phyloP scores from a whole-genome alignment of 164 flowering plant species.

The Nymphaea thermarum region DNA sequence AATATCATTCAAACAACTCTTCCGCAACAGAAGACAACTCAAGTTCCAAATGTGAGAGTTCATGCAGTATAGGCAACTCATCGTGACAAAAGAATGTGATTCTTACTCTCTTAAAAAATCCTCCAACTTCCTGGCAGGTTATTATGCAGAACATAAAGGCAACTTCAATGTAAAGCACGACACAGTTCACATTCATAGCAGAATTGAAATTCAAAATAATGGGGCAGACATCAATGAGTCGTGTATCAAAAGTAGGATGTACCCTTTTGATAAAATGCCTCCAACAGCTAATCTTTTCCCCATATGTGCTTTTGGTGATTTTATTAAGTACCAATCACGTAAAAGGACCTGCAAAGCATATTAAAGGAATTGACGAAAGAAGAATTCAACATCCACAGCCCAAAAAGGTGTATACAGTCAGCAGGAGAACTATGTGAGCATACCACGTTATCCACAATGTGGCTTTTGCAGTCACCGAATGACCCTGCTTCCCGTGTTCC shows the following conservation, averaged over 20 bases:
- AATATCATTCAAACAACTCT: too few species aligned
- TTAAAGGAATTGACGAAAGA: background rate
- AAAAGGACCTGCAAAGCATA: background rate
- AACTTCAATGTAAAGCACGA: background rate
- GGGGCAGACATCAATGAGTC: background rate
- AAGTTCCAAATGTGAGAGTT: too few species aligned
- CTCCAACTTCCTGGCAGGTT: background rate
- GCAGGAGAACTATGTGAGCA: background rate
- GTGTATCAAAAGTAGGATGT: background rate
- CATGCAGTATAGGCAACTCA: background rate
- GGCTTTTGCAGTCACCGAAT: background rate
- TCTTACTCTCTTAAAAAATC: background rate
- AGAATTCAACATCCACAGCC: background rate
- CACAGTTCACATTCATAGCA: background rate
- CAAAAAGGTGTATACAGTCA: background rate
- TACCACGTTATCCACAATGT: background rate
- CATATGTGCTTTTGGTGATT: background rate
- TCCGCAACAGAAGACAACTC: too few species aligned
- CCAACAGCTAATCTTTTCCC: background rate
- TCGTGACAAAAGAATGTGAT: background rate
- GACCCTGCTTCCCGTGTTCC: too few species aligned
- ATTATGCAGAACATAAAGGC: background rate
- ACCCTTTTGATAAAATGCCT: background rate
- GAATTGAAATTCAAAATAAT: too few species aligned
- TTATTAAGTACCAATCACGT: background rate